phyloP scores from a whole-genome alignment of 2,329 filamentous ascomycete species.

The Ceratocystis lukuohia region DNA sequence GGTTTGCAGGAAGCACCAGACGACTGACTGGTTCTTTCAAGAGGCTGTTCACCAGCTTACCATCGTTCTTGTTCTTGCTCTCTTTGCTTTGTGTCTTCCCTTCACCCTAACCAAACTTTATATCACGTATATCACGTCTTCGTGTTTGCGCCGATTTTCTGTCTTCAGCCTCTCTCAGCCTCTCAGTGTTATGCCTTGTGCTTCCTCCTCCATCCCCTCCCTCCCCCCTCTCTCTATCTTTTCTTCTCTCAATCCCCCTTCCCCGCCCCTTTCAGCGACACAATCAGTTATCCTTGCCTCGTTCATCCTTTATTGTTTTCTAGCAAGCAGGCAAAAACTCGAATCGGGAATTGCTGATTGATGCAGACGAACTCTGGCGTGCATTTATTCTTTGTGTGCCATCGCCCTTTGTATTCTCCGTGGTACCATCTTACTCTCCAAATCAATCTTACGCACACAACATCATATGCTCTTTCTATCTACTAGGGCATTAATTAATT shows the following conservation, averaged over 20 bases:
- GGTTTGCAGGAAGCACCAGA: background rate
- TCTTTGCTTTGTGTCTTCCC: background rate
- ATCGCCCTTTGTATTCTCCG: background rate
- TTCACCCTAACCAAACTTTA: background rate
- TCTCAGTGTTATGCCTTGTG: background rate
- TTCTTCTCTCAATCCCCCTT: background rate
- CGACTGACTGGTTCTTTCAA: background rate
- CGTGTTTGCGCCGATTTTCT: background rate
- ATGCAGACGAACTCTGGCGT: background rate
- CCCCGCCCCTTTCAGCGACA: conserved; percentile 3
- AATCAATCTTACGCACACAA: background rate
- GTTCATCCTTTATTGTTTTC: background rate
- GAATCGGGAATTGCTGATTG: background rate
- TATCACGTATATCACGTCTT: background rate
- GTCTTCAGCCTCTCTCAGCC: background rate
- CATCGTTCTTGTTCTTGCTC: background rate
- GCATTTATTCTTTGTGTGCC: background rate
- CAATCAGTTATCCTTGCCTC: background rate
- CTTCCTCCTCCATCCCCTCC: background rate
- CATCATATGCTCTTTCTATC: too few species aligned
- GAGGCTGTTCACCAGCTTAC: background rate
- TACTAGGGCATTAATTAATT: background rate
- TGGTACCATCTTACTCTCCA: background rate
- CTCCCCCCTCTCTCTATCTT: too few species aligned
- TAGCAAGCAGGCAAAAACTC: background rate